Conservation (phyloP, 2,329 filamentous ascomycete genomes). For the Penicillium sp. region DNA sequence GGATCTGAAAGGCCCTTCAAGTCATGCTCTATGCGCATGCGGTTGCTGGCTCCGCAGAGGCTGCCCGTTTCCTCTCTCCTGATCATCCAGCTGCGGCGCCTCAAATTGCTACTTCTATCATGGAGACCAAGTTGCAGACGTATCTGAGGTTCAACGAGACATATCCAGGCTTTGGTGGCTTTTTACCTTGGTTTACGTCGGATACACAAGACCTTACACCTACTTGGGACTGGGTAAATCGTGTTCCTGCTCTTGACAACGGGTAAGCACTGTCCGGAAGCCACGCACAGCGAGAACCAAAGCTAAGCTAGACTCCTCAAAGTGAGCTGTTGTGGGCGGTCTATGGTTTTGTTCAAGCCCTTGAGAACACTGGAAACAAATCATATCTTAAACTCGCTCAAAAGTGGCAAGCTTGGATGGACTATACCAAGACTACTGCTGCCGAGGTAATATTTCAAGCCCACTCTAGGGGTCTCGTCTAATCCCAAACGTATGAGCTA, state of each 20-base stretch:
- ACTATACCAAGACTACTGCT: slow-evolving; percentile 41
- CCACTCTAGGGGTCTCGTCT: too few relatives aligned
- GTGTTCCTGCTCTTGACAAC: slow-evolving; percentile 44
- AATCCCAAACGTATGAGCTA: too few relatives aligned
- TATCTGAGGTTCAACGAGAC: slow-evolving; percentile 44
- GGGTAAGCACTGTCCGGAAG: slow-evolving; percentile 35
- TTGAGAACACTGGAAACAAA: slow-evolving; percentile 29
- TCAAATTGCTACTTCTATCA: slow-evolving; percentile 35
- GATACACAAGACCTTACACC: slow-evolving; percentile 33
- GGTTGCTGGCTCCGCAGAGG: slow-evolving; percentile 38
- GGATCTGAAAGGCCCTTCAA: slow-evolving; percentile 36
- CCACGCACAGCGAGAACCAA: not conserved
- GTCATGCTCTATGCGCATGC: slow-evolving; percentile 47
- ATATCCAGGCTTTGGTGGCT: slow-evolving; percentile 44
- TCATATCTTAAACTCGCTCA: slow-evolving; percentile 31
- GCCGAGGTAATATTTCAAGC: slow-evolving; percentile 21
- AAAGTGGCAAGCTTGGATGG: slow-evolving; percentile 43
- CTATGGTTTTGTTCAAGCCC: slow-evolving; percentile 41
- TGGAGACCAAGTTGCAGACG: slow-evolving; percentile 41
- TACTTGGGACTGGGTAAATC: slow-evolving; percentile 39
- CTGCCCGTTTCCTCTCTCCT: slow-evolving; percentile 42
- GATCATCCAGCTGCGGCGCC: slow-evolving; percentile 32
- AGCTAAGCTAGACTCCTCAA: not conserved
- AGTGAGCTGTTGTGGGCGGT: slow-evolving; percentile 47
- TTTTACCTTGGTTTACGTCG: slow-evolving; percentile 42